phyloP scores from a whole-genome alignment of 1,139 yeast genomes.

The Sugiyamaella sp. region DNA sequence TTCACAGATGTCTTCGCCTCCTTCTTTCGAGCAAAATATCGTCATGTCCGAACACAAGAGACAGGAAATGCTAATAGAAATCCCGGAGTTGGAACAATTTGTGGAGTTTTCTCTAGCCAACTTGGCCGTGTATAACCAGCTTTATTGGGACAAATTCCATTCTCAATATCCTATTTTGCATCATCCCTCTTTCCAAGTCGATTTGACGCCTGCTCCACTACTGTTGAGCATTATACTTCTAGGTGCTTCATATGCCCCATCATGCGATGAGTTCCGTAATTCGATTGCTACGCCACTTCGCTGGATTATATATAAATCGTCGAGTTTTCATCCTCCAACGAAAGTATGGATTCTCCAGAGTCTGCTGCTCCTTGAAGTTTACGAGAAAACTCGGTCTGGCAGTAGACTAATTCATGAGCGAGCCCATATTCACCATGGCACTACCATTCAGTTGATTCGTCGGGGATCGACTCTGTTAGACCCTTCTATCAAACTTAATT shows the following conservation, averaged over 20 bases:
- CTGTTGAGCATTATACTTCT: conserved; percentile 59
- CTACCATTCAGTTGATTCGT: conserved; percentile 69
- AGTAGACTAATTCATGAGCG: conserved; percentile 60
- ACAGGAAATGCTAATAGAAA: conserved; percentile 24
- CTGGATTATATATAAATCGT: conserved; percentile 59
- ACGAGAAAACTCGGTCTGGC: conserved; percentile 61
- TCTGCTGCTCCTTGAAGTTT: conserved; percentile 61
- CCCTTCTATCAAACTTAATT: conserved; percentile 28
- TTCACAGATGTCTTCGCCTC: conserved; percentile 26
- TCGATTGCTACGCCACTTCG: conserved; percentile 66
- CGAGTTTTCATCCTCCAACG: conserved; percentile 59
- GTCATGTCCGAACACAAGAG: conserved; percentile 28
- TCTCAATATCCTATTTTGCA: conserved; percentile 65
- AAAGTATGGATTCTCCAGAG: conserved; percentile 69
- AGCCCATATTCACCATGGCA: conserved; percentile 76
- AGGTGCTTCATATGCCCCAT: conserved; percentile 45
- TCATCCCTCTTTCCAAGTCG: conserved; percentile 63
- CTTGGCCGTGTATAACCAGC: conserved; percentile 28
- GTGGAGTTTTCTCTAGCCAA: conserved; percentile 22
- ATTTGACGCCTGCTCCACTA: conserved; percentile 54
- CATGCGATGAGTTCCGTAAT: conserved; percentile 32
- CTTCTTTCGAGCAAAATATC: conserved; percentile 23
- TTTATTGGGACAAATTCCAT: conserved; percentile 62
- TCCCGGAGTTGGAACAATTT: conserved; percentile 24
- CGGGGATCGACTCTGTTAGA: conserved; percentile 64